A percentile compares a stretch with the other conserved stretches of the same genome.
Evolutionary conservation across 2,329 filamentous ascomycete species (phyloP).

Genomic region (Rutstroemia sp.): DNA sequence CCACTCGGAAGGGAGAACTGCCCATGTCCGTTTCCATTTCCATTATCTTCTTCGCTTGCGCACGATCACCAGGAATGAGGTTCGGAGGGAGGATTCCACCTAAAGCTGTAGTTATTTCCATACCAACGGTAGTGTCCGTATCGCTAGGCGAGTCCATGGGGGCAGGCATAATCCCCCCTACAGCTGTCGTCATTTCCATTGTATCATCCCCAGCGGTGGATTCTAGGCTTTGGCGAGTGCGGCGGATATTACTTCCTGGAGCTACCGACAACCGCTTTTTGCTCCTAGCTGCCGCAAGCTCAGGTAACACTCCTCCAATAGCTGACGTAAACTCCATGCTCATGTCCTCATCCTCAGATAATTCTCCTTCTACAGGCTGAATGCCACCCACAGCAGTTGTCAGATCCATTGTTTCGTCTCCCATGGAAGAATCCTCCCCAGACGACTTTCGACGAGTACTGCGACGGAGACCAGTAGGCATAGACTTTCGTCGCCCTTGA

Average conservation of each 20-base stretch:
- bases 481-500: slow-evolving; percentile 26
- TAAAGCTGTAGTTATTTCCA: slow-evolving; percentile 58
- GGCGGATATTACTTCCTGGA: slow-evolving; percentile 8
- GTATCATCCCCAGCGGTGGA: slow-evolving; percentile 26
- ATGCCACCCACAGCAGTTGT: slow-evolving; percentile 50
- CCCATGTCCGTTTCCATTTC: slow-evolving; percentile 46
- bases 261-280: slow-evolving; percentile 16
- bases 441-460: slow-evolving; percentile 33
- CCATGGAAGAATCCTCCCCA: slow-evolving; percentile 21
- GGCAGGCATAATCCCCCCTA: slow-evolving; percentile 37
- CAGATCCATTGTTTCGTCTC: slow-evolving; percentile 44
- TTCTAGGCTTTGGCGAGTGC: slow-evolving; percentile 31
- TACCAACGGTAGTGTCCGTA: slow-evolving; percentile 38
- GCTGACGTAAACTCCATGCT: slow-evolving; percentile 72
- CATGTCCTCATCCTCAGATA: slow-evolving; percentile 54
- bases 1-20: slow-evolving; percentile 37
- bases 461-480: slow-evolving; percentile 25
- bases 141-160: slow-evolving; percentile 37
- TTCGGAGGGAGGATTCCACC: slow-evolving; percentile 45
- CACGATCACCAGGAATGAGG: slow-evolving; percentile 33
- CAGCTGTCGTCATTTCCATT: slow-evolving; percentile 37
- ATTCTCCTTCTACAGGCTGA: slow-evolving; percentile 28
- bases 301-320: slow-evolving; percentile 46
- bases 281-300: slow-evolving; percentile 30
- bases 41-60: slow-evolving; percentile 49